phyloP scores from a whole-genome alignment of 306 rosid species.

The Sesbania bispinosa region DNA sequence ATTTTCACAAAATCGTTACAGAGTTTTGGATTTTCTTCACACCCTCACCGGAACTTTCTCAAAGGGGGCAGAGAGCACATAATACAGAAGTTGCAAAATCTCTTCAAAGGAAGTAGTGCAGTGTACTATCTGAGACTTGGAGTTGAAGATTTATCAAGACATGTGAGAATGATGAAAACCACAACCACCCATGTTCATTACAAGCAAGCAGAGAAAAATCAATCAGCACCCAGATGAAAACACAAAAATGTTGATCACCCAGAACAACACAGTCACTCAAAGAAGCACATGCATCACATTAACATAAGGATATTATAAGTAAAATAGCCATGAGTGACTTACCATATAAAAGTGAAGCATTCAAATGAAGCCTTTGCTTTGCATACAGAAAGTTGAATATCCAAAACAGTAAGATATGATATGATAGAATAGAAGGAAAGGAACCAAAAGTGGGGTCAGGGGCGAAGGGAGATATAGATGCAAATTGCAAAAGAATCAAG shows the following conservation, averaged over 20 bases:
- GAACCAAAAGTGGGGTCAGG: constrained; percentile 18
- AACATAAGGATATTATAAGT: background rate
- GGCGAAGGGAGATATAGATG: background rate
- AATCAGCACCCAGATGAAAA: no score
- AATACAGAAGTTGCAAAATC: constrained; percentile 9
- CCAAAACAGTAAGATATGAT: background rate
- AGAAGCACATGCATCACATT: background rate
- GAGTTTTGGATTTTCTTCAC: background rate
- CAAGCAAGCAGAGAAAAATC: no score
- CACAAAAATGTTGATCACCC: background rate
- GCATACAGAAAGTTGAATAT: background rate
- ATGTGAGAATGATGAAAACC: background rate
- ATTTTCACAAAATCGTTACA: background rate
- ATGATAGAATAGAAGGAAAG: constrained; percentile 14
- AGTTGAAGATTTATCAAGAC: constrained; percentile 1
- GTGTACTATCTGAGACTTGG: no score
- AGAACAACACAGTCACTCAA: background rate
- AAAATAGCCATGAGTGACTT: background rate
- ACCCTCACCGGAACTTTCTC: background rate
- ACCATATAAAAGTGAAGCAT: background rate
- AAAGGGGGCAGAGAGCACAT: background rate
- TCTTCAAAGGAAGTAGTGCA: no score
- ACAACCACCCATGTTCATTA: background rate
- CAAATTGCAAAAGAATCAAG: no score
- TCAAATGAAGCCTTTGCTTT: background rate